Base-by-base conservation (phyloP, 2,329 filamentous ascomycete genomes). In the Diaporthe australafricana region DNA sequence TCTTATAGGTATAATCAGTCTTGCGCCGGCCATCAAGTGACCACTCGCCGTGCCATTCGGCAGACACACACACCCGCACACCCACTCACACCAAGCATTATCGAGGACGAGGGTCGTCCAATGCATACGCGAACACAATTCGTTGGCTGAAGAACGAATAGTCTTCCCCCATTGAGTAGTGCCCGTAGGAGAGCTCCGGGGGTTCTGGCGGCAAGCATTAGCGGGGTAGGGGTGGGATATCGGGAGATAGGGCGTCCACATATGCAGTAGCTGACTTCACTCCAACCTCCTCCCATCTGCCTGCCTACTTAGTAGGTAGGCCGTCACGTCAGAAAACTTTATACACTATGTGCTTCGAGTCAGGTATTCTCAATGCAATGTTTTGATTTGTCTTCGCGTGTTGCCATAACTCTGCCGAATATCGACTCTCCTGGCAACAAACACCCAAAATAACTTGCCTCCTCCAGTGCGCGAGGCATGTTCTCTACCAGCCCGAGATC, bases 211-310 rank as follows among this genome's bases (percentile, higher is more conserved):
- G 42, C 42, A 32, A 25, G 45, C n/a, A 38, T 25, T 38, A 50
- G 60, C 60, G 60, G 60, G 60, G 60, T 65, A 65, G 42, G 2
- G n/a, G n/a, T n/a, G n/a, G n/a, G 32, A 35, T 35, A 35, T 35
- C 32, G 32, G 32, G 32, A 35, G 32, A 35, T 35, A 35, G 32
- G 5, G 32, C 32, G 32, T 35, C 32, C 32, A 63, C 6, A 25
- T n/a, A 14, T 25, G 11, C 42, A 42, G 27, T 27, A 48, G 60
- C 60, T 48, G 60, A 63, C 12, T 17, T 30, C 38, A 30, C 22
- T 5, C 7, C 9, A 27, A 17, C 11, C 8, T 40, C 38, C 38
- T 40, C 38, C 8, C 38, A 40, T 8, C n/a, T 3, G 38, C 14
- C 8, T 40, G 14, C 8, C 6, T 40, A 5, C 38, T n/a, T n/a